A percentile compares a stretch with the other conserved stretches of the same genome.
These are phyloP conservation scores for Haplosporangium sp. DNA, from an alignment of 371 early-diverging fungal genomes.

Conservation along the genomic window DNA sequence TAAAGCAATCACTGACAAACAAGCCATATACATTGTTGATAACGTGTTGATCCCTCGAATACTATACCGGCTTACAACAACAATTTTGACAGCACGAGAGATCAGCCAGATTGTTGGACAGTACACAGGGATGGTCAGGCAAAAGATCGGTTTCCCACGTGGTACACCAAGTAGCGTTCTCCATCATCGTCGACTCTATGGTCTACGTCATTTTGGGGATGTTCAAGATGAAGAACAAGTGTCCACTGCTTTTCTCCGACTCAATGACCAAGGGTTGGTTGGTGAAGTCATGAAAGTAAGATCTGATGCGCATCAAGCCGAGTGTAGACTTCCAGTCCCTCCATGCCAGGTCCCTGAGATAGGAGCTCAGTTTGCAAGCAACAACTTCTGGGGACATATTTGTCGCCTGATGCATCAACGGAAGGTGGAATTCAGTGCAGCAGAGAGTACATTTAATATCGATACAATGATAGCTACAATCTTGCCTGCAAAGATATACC, in stretches of 20 bases:
- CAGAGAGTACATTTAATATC: too few species aligned
- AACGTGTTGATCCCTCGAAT: constrained; percentile 20
- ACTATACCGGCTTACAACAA: constrained; percentile 14
- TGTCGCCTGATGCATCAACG: background rate
- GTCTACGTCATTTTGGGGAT: constrained; percentile 21
- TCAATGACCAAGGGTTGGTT: constrained; percentile 18
- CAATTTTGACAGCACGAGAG: background rate
- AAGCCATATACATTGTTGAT: constrained; percentile 29
- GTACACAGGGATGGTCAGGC: constrained; percentile 5
- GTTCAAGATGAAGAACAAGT: constrained; percentile 31
- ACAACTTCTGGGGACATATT: constrained; percentile 13
- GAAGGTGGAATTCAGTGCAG: too few species aligned
- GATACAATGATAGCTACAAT: too few species aligned
- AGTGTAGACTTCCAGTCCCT: background rate
- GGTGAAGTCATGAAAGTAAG: constrained; percentile 15
- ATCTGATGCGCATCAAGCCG: constrained; percentile 5
- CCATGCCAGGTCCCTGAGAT: background rate
- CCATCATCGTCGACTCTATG: constrained; percentile 18
- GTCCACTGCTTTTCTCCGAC: constrained; percentile 3
- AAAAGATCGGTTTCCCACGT: constrained; percentile 1
- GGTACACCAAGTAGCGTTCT: constrained; percentile 16
- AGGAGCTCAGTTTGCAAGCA: background rate
- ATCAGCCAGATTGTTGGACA: background rate
- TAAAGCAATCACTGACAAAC: constrained; percentile 27
- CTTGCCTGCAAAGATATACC: too few species aligned